These are phyloP conservation scores for Chlorella vulgaris DNA, from an alignment of 139 green algal species.

Conservation along the genomic window DNA sequence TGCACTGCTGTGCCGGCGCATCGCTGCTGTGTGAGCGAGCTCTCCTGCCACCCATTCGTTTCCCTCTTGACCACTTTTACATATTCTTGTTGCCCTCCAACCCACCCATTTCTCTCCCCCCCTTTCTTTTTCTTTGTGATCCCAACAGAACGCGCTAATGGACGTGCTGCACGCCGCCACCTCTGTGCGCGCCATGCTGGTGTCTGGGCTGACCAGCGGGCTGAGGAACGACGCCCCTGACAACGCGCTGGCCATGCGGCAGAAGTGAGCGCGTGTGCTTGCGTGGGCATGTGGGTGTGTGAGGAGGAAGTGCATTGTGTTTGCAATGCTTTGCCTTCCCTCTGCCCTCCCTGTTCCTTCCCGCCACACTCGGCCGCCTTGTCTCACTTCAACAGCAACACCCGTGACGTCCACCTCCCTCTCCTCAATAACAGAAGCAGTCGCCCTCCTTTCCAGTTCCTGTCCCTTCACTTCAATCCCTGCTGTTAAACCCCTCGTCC, in stretches of 20 bases:
- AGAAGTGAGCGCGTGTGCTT: conserved; percentile 47
- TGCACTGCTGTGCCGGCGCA: neutral
- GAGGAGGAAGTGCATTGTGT: no score
- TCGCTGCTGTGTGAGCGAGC: neutral
- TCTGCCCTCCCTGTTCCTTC: no score
- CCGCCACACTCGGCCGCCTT: no score
- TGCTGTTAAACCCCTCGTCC: neutral
- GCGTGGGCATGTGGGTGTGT: neutral
- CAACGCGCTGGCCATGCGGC: conserved; percentile 76
- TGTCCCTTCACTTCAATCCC: no score
- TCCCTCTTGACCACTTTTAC: neutral
- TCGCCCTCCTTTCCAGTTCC: no score
- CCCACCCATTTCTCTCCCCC: neutral
- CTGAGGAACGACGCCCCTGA: conserved; percentile 95
- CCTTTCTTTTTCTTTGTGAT: no score
- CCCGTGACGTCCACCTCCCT: no score
- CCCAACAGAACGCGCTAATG: conserved; percentile 63
- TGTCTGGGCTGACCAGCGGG: conserved; percentile 60
- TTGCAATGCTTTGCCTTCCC: no score
- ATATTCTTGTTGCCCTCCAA: neutral
- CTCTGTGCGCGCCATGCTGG: conserved; percentile 66
- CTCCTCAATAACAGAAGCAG: no score
- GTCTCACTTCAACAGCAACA: no score
- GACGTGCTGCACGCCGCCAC: conserved; percentile 68
- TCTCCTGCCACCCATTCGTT: neutral